These are phyloP conservation scores for Bipolaris bicolor DNA, from an alignment of 2,329 filamentous ascomycete genomes.

Conservation along the genomic window DNA sequence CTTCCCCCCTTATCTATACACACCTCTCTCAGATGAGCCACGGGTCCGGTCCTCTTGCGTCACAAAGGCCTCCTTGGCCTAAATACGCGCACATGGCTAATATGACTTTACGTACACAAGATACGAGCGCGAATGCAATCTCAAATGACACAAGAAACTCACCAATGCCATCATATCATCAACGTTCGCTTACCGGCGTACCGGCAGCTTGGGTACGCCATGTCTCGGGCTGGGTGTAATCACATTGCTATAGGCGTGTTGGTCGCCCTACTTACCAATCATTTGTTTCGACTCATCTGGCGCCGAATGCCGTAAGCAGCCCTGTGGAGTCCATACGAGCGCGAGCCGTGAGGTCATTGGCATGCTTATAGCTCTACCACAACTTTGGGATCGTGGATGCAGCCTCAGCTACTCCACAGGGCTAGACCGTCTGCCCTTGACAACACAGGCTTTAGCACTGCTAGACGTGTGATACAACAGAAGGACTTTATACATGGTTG, in stretches of 20 bases:
- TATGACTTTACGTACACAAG: conserved; percentile 1
- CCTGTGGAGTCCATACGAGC: conserved; percentile 15
- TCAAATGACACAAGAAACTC: conserved; percentile 6
- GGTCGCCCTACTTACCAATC: conserved; percentile 6
- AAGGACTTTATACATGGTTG: not conserved
- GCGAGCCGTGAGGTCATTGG: not conserved
- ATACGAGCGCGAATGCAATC: conserved; percentile 7
- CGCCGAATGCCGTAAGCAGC: conserved; percentile 18
- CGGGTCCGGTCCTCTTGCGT: not conserved
- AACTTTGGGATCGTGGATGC: not conserved
- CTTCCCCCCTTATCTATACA: not conserved
- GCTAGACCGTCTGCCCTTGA: not conserved
- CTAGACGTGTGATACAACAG: not conserved
- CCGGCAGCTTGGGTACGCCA: conserved; percentile 5
- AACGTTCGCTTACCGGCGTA: conserved; percentile 10
- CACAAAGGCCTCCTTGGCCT: not conserved
- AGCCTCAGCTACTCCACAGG: not conserved
- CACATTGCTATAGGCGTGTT: not conserved
- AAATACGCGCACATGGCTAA: conserved; percentile 1
- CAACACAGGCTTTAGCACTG: not conserved
- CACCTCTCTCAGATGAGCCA: not conserved
- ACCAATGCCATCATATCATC: conserved; percentile 7
- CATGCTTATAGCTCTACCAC: conserved; percentile 1
- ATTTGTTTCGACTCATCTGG: not conserved
- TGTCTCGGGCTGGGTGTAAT: not conserved